A percentile compares a stretch with the other conserved stretches of the same genome.
These are phyloP conservation scores for Hypoxylon intermedium DNA, from an alignment of 495 filamentous ascomycete species.

Conservation along the genomic window DNA sequence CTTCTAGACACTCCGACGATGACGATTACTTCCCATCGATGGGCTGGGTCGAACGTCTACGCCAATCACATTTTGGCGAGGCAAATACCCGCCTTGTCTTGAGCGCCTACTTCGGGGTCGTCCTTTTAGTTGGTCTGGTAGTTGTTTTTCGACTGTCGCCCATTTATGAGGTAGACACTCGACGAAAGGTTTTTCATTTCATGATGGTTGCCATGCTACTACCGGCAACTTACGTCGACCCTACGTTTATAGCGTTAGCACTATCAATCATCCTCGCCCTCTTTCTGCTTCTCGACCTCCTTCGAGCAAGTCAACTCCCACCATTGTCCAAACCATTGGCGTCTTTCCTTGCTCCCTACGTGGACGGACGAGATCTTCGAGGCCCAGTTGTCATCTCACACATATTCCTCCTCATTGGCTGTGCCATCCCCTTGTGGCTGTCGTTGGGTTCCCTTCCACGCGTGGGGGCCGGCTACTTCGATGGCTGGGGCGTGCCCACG, in stretches of 20 bases:
- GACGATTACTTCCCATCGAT: constrained; percentile 41
- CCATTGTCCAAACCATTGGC: constrained; percentile 84
- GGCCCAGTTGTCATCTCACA: constrained; percentile 95
- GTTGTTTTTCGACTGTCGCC: constrained; percentile 75
- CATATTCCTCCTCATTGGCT: constrained; percentile 96
- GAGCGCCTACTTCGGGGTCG: constrained; percentile 70
- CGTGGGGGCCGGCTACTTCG: constrained; percentile 57
- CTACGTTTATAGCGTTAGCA: constrained; percentile 78
- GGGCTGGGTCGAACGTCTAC: constrained; percentile 66
- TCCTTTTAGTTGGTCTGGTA: constrained; percentile 73
- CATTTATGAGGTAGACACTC: constrained; percentile 85
- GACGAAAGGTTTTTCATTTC: constrained; percentile 98
- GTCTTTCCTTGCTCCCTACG: constrained; percentile 86
- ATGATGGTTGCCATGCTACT: constrained; percentile 97
- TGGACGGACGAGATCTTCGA: constrained; percentile 90
- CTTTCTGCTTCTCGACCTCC: constrained; percentile 86
- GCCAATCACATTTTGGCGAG: constrained; percentile 66
- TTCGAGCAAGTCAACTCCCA: constrained; percentile 88
- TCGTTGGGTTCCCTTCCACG: constrained; percentile 71
- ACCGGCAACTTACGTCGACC: constrained; percentile 84
- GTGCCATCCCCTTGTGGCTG: constrained; percentile 93
- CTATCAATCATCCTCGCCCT: constrained; percentile 75
- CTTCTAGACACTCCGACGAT: constrained; percentile 51
- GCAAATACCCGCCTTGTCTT: constrained; percentile 85
- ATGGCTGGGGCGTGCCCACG: constrained; percentile 73